These are phyloP conservation scores for Cordyceps pruinosa DNA, from an alignment of 2,329 filamentous ascomycete species.

Conservation along the genomic window DNA sequence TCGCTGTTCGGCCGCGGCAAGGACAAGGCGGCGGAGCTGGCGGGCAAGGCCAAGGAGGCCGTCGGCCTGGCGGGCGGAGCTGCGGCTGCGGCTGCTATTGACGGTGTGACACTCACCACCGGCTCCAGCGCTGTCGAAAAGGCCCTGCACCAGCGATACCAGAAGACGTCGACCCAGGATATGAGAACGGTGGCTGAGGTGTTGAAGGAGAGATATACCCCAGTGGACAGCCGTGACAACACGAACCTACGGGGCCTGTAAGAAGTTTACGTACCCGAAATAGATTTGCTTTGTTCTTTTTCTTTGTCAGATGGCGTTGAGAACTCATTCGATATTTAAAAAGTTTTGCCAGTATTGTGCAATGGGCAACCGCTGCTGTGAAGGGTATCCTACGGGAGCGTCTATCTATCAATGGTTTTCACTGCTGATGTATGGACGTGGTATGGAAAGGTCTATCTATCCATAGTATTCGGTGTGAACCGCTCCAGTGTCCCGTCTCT, in stretches of 20 bases:
- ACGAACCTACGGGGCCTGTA: constrained; percentile 36
- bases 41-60: constrained; percentile 29
- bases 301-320: background rate
- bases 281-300: constrained; percentile 10
- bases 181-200: constrained; percentile 46
- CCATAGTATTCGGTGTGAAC: background rate
- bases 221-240: constrained; percentile 39
- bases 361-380: background rate
- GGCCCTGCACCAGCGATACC: constrained; percentile 46
- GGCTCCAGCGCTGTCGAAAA: constrained; percentile 36
- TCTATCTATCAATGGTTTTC: too few species aligned
- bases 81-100: constrained; percentile 21
- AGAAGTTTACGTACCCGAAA: constrained; percentile 4
- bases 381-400: too few species aligned
- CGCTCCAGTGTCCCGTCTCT: background rate
- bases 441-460: background rate
- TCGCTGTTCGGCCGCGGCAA: constrained; percentile 35
- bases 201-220: constrained; percentile 48
- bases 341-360: background rate
- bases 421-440: background rate
- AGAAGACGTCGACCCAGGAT: constrained; percentile 32
- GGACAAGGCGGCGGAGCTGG: constrained; percentile 33
- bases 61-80: constrained; percentile 30
- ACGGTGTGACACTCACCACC: constrained; percentile 20
- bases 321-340: background rate